Base-by-base conservation (phyloP, 257 asterid genomes). In the Osmanthus fragrans region DNA sequence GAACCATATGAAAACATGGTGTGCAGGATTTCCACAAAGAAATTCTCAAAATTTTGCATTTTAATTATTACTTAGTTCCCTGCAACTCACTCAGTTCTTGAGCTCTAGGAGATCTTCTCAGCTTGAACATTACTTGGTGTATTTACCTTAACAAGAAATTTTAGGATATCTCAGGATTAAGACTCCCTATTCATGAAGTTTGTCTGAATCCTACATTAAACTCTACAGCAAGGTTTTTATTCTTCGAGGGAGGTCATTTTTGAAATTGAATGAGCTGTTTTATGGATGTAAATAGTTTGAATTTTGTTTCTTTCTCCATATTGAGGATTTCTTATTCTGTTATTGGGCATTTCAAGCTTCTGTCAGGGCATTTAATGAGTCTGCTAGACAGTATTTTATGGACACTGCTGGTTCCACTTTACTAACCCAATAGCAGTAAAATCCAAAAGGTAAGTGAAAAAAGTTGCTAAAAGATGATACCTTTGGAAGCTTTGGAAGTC, bases 401-500 rank as follows among this genome's bases (percentile, higher is more conserved):
- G 33, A 63, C 21, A 58, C 32, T 58, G 32, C 66, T 56, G 65
- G 65, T 23, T 21, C 69, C 69, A 11, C 34, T 63, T 27, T 27
- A 63, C 69, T 27, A 25, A 63, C 69, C 69, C 18, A 63, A 10
- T 4, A 23, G 12, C 33, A 27, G 30, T 4, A 63, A 63, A 60
- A 77, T 25, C 42, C 58, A 71, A 54, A 33, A 7, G 23, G 71
- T 15, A 23, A 63, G 69, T 63, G 69, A 63, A 29, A 27, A 63
- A 42, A 47, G 40, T 10, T 69, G 60, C 21, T 49, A 54, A 45
- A 42, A 40, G 76, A 47, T 40, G 71, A 65, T 90, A 95, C 99
- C 98, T 96, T 96, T 19, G 99, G 95, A n/a, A 93, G 90, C 88
- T 93, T 92, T 27, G 94, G 99, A 77, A 87, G 96, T 82, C 98